phyloP scores from a whole-genome alignment of 2,329 filamentous ascomycete species.

The Exutisphaerella laricina region DNA sequence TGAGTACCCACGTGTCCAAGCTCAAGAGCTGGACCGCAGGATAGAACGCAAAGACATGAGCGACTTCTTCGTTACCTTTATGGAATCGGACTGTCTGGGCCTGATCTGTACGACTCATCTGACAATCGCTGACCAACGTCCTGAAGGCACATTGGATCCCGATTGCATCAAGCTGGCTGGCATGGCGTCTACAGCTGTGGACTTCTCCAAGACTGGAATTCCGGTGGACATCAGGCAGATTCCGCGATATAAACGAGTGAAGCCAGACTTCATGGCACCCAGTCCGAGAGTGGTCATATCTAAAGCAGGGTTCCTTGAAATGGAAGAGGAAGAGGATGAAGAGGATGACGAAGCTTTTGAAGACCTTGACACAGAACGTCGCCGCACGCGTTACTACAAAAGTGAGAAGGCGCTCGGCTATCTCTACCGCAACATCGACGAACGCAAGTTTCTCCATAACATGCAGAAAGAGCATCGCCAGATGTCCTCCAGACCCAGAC shows the following conservation, averaged over 20 bases:
- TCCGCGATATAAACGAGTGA: constrained; percentile 39
- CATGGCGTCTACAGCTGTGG: constrained; percentile 37
- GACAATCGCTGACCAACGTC: constrained; percentile 37
- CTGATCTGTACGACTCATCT: constrained; percentile 40
- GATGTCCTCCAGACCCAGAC: constrained; percentile 13
- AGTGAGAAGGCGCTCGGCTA: constrained; percentile 64
- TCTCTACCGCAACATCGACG: constrained; percentile 68
- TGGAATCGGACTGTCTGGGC: constrained; percentile 45
- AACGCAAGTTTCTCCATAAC: constrained; percentile 57
- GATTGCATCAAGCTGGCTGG: constrained; percentile 37
- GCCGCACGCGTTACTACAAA: constrained; percentile 54
- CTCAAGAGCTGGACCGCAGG: constrained; percentile 54
- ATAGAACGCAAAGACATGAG: constrained; percentile 65
- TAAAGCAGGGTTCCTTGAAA: constrained; percentile 44
- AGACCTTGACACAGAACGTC: constrained; percentile 25
- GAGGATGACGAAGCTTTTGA: constrained; percentile 42
- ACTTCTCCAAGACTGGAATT: constrained; percentile 54
- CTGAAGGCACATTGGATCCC: constrained; percentile 29
- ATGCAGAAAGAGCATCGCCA: constrained; percentile 31
- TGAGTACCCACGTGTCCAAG: constrained; percentile 58
- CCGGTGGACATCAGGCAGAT: constrained; percentile 41
- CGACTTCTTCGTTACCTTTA: constrained; percentile 74
- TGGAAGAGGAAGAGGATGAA: constrained; percentile 42
- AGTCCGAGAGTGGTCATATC: constrained; percentile 42
- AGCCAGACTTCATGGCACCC: constrained; percentile 52